Evolutionary conservation across 2,329 filamentous ascomycete genomes (phyloP).

Genomic region (Cytospora chrysosperma): DNA sequence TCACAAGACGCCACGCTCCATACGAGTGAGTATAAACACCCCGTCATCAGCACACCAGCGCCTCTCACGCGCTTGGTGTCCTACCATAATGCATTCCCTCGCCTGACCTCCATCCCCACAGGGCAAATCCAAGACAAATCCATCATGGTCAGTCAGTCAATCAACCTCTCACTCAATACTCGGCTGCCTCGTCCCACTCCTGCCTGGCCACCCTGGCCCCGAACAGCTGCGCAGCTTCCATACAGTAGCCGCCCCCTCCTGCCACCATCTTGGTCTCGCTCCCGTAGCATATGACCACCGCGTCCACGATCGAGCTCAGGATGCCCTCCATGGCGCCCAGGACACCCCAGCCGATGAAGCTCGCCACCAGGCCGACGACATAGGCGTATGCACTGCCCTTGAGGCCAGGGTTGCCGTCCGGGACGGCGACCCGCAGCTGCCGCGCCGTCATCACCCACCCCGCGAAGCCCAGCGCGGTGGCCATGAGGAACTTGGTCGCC

Average conservation of each 20-base stretch:
- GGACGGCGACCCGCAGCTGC: constrained; percentile 63
- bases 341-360: constrained; percentile 92
- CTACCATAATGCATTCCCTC: not conserved
- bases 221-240: constrained; percentile 87
- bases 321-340: constrained; percentile 89
- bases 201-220: constrained; percentile 51
- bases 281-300: constrained; percentile 88
- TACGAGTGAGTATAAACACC: constrained; percentile 16
- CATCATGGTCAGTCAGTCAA: no score
- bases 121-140: no score
- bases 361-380: constrained; percentile 86
- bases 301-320: constrained; percentile 82
- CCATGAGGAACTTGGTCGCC: constrained; percentile 88
- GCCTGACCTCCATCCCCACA: not conserved
- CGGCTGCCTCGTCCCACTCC: constrained; percentile 15
- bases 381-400: constrained; percentile 92
- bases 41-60: not conserved
- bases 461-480: constrained; percentile 83
- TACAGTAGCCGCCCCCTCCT: constrained; percentile 75
- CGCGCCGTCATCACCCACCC: constrained; percentile 96
- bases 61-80: not conserved
- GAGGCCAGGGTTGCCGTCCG: constrained; percentile 47
- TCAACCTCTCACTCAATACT: constrained; percentile 9
- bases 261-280: constrained; percentile 74
- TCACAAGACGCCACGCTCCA: constrained; percentile 20